Evolutionary conservation across 2,329 filamentous ascomycete species (phyloP).

Genomic region (Trichoderma sp.): DNA sequence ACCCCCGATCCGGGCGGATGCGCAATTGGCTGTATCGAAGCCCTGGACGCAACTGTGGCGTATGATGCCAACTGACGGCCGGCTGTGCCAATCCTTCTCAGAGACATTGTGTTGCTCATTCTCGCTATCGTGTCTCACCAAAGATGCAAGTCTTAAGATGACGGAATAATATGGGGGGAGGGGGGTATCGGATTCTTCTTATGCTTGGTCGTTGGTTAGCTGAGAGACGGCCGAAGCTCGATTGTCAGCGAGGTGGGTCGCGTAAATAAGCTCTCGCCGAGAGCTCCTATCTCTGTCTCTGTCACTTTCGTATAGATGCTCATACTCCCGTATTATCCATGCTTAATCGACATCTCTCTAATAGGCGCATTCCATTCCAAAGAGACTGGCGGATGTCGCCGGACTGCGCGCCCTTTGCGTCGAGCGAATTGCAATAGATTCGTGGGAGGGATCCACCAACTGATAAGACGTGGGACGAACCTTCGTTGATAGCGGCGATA

Average conservation of each 20-base stretch:
- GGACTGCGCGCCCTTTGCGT: not conserved
- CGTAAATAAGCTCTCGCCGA: not conserved
- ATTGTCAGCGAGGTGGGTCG: constrained; percentile 2
- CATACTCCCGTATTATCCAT: not conserved
- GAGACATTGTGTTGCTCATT: not conserved
- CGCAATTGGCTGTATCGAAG: constrained; percentile 15
- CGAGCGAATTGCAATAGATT: not conserved
- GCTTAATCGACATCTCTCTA: not conserved
- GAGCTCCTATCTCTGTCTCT: not conserved
- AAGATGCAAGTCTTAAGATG: not conserved
- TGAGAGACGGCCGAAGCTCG: not conserved
- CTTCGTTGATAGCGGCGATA: not conserved
- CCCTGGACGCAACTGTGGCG: constrained; percentile 14
- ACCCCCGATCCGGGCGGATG: constrained; percentile 37
- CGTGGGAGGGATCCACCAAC: not conserved
- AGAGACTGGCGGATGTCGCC: constrained; percentile 1
- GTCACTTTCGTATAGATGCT: not conserved
- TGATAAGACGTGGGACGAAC: not conserved
- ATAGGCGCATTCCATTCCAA: not conserved
- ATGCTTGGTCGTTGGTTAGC: not conserved
- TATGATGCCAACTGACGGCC: constrained; percentile 17
- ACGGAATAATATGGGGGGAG: not conserved
- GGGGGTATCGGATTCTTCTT: not conserved
- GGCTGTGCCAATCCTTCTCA: not conserved
- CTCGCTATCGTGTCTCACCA: not conserved